Conservation (phyloP, 2,329 filamentous ascomycete species). For the Stagonosporopsis vannaccii region DNA sequence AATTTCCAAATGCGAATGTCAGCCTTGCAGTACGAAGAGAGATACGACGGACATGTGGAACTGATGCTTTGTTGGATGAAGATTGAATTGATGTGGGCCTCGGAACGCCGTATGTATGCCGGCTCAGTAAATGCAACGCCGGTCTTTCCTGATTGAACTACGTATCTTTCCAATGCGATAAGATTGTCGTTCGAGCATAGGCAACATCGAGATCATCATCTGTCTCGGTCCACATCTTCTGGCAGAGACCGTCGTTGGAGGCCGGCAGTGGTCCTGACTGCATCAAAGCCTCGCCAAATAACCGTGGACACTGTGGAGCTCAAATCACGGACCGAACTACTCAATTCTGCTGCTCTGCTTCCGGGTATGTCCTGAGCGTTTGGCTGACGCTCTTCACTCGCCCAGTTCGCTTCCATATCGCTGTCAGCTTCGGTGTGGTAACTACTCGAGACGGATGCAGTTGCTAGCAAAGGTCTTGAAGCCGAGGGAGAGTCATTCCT, state of each 20-base stretch:
- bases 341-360: slow-evolving; percentile 23
- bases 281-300: slow-evolving; percentile 47
- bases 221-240: slow-evolving; percentile 45
- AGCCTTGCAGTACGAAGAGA: slow-evolving; percentile 13
- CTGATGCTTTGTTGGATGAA: too few species aligned
- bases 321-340: slow-evolving; percentile 39
- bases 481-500: slow-evolving; percentile 59
- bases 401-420: slow-evolving; percentile 46
- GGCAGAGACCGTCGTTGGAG: slow-evolving; percentile 38
- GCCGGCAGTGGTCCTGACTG: slow-evolving; percentile 39
- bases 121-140: slow-evolving; percentile 15
- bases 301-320: slow-evolving; percentile 45
- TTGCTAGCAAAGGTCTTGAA: slow-evolving; percentile 55
- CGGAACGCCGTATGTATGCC: slow-evolving; percentile 11
- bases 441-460: slow-evolving; percentile 21
- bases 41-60: neutral
- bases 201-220: slow-evolving; percentile 24
- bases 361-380: slow-evolving; percentile 23
- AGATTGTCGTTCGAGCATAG: slow-evolving; percentile 5
- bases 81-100: slow-evolving; percentile 2
- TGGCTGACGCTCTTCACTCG: slow-evolving; percentile 54
- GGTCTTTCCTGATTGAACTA: slow-evolving; percentile 11
- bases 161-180: slow-evolving; percentile 15
- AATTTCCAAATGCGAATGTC: slow-evolving; percentile 4
- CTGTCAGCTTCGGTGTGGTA: slow-evolving; percentile 18